Base-by-base conservation (phyloP, 805 yeast species). In the Zygotorulaspora sp. region DNA sequence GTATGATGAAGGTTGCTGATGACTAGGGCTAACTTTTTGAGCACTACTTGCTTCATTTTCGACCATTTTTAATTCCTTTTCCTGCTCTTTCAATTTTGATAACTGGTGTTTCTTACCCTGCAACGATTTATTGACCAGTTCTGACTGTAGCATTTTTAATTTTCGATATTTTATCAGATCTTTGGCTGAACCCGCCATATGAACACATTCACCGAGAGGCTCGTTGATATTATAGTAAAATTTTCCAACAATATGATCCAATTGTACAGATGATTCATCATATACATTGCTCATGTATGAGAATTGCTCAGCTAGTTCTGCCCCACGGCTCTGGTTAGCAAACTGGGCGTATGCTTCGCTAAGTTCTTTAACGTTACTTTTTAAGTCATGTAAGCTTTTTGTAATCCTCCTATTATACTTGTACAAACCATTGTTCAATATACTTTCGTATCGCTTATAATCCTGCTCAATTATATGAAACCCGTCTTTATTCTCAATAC, bases 181-280 rank as follows among this genome's bases (percentile, higher is more conserved):
- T 36, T 56, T 48, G 4, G 56, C 58, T 2, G 63, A 54, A 1
- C 53, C 55, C 2, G 63, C 58, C 53, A 56, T 49, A 19, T 48
- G 53, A 9, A 53, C 61, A 8, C 52, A 46, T 24, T 61, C 65
- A 42, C 55, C 52, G 13, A 61, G 45, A 6, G 61, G 59, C 34
- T 61, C 65, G 36, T 54, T 47, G 19, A 61, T 48, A 34, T 58
- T 58, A 43, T 58, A 60, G 35, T 60, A 58, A 13, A 60, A 38
- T 15, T 44, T 40, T 11, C 59, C 58, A 5, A 56, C 63, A 2
- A 58, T 31, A 7, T 45, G 44, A 35, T 58, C 62, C 29, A 57
- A 32, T 20, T 52, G 39, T 7, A 41, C 28, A 1, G 59, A 37
- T 8, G 51, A 40, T 23, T 55, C 60, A 23, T 53, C 58, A 43